Evolutionary conservation across 805 yeast genomes (phyloP).

Genomic region (Candida koratica): DNA sequence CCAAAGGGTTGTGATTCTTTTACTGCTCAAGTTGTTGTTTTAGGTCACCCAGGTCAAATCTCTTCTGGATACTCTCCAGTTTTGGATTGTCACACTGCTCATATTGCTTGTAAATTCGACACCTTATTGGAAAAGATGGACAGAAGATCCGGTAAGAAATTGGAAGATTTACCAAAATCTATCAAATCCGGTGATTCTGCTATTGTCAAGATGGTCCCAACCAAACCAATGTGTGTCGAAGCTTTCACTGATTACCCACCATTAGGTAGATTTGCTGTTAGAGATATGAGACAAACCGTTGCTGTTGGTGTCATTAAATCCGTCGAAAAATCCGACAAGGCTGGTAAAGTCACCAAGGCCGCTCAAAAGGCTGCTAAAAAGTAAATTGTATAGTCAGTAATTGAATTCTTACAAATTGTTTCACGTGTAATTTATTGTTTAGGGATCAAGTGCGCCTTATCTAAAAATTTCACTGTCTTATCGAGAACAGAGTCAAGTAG

Average conservation of each 20-base stretch:
- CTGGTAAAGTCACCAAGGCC: conserved; percentile 48
- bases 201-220: conserved; percentile 38
- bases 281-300: conserved; percentile 99
- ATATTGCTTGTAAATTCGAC: too few relatives aligned
- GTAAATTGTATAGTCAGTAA: conserved; percentile 23
- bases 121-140: conserved; percentile 63
- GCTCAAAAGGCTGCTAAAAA: conserved; percentile 40
- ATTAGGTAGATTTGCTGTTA: conserved; percentile 60
- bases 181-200: conserved; percentile 23
- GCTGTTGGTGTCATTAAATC: conserved; percentile 52
- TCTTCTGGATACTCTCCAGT: too few relatives aligned
- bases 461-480: not conserved
- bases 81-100: too few relatives aligned
- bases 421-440: too few relatives aligned
- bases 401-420: too few relatives aligned
- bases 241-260: conserved; percentile 44
- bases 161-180: conserved; percentile 19
- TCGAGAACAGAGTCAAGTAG: not conserved
- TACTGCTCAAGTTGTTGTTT: too few relatives aligned
- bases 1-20: too few relatives aligned
- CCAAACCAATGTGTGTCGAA: conserved; percentile 44
- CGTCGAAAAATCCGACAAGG: conserved; percentile 46
- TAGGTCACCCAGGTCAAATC: too few relatives aligned
- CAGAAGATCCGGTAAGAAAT: conserved; percentile 55
- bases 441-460: conserved; percentile 1